Evolutionary conservation across 208 protist species (phyloP).

Genomic region (Naegleria fowleri): DNA sequence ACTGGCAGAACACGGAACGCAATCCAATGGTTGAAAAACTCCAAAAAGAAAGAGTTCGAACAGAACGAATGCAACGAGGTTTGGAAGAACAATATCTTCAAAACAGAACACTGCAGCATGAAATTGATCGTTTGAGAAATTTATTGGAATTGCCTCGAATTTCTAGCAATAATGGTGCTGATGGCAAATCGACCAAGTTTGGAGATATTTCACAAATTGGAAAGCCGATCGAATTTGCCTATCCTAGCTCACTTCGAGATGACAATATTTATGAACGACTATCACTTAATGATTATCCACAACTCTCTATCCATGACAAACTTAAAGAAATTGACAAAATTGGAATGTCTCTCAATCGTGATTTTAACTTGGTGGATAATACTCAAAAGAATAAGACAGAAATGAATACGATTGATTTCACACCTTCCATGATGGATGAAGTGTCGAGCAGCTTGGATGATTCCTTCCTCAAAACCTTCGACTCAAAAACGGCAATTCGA

Average conservation of each 20-base stretch:
- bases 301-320: neutral
- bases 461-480: too few species aligned
- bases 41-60: neutral
- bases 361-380: neutral
- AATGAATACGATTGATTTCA: too few species aligned
- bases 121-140: neutral
- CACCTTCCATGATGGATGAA: too few species aligned
- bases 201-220: neutral
- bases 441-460: too few species aligned
- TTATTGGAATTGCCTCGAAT: neutral
- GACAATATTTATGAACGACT: neutral
- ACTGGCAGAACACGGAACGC: neutral
- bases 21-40: neutral
- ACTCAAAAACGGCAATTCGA: too few species aligned
- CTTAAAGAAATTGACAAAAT: neutral
- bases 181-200: neutral
- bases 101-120: neutral
- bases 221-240: neutral
- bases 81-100: slow-evolving; percentile 5
- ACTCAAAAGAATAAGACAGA: too few species aligned
- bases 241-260: neutral
- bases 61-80: neutral
- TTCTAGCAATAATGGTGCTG: neutral
- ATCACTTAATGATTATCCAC: neutral
- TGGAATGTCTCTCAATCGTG: neutral